These are phyloP conservation scores for Sporisorium scitamineum DNA, from an alignment of 1,284 basidiomycete genomes.

Conservation along the genomic window DNA sequence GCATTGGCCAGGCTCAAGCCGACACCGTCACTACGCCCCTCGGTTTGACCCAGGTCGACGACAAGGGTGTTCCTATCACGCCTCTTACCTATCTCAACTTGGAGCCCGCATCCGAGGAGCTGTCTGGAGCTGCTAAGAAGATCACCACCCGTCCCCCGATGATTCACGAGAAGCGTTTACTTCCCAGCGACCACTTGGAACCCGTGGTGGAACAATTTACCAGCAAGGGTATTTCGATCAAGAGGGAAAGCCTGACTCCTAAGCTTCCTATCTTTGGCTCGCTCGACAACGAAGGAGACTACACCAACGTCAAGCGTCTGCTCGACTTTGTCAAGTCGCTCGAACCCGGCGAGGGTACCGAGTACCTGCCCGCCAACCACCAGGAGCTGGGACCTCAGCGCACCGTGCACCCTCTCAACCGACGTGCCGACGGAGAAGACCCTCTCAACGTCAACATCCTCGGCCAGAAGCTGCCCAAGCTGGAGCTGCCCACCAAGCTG, in stretches of 20 bases:
- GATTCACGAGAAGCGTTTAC: slow-evolving; percentile 27
- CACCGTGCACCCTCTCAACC: slow-evolving; percentile 37
- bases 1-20: slow-evolving; percentile 39
- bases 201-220: slow-evolving; percentile 30
- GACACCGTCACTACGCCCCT: slow-evolving; percentile 36
- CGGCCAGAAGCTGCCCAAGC: slow-evolving; percentile 13
- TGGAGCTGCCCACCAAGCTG: slow-evolving; percentile 10
- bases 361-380: slow-evolving; percentile 27
- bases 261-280: slow-evolving; percentile 29
- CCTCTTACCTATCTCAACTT: slow-evolving; percentile 48
- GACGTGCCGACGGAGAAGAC: slow-evolving; percentile 12
- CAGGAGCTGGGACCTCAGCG: slow-evolving; percentile 29
- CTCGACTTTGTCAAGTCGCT: slow-evolving; percentile 23
- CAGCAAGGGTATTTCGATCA: slow-evolving; percentile 29
- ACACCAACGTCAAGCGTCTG: slow-evolving; percentile 32
- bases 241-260: slow-evolving; percentile 29
- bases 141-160: slow-evolving; percentile 40
- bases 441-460: slow-evolving; percentile 21
- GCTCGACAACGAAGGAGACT: slow-evolving; percentile 48
- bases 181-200: slow-evolving; percentile 10
- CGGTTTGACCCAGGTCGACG: slow-evolving; percentile 40
- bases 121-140: slow-evolving; percentile 37
- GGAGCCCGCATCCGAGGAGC: slow-evolving; percentile 31
- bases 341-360: slow-evolving; percentile 12
- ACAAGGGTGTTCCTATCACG: slow-evolving; percentile 36